Base-by-base conservation (phyloP, 768 basidiomycete genomes). In the Mycena leptocephala region DNA sequence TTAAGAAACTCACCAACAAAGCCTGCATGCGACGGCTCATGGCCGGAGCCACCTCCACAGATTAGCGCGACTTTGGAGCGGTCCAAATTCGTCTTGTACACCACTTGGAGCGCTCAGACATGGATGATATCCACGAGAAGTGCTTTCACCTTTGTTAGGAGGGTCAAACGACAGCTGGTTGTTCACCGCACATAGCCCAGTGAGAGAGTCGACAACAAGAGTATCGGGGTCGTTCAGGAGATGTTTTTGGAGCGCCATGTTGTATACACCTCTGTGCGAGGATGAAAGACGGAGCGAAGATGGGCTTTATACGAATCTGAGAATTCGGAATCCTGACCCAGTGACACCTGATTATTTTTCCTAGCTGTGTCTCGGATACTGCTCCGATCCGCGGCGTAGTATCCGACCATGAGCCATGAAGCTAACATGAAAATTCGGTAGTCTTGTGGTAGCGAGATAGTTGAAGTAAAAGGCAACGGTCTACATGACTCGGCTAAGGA, bases 21-120 rank as follows among this genome's bases (percentile, higher is more conserved):
- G 2, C 92, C 95, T 6, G 95, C 92, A 84, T 97, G 96, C 20
- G 96, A 91, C 9, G 97, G 97, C 80, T 98, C 97, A 81, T 98
- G 97, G 6, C 97, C 95, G 30, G 94, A 92, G 37, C 96, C 96
- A 7, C 96, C 96, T 11, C 96, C 96, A 79, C 94, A 96, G 79
- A 97, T 88, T 18, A 97, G 86, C 3, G 94, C 91, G 53, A 97
- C 96, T 81, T 92, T 92, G 28, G 90, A 89, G 70, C 86, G 89
- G 82, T 94, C 91, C 37, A 84, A 89, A n/a, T 85, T 78, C 30
- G 90, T 85, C 65, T 91, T 84, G 79, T 93, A 92, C 51, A 96
- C 88, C 68, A 95, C 95, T 94, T 79, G 22, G 28, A 72, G 62
- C 28, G 70, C 53, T 78, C 37, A 59, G 72, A 41, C n/a, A 67